Conservation (phyloP, 2,329 filamentous ascomycete species). For the Apiospora koreana region DNA sequence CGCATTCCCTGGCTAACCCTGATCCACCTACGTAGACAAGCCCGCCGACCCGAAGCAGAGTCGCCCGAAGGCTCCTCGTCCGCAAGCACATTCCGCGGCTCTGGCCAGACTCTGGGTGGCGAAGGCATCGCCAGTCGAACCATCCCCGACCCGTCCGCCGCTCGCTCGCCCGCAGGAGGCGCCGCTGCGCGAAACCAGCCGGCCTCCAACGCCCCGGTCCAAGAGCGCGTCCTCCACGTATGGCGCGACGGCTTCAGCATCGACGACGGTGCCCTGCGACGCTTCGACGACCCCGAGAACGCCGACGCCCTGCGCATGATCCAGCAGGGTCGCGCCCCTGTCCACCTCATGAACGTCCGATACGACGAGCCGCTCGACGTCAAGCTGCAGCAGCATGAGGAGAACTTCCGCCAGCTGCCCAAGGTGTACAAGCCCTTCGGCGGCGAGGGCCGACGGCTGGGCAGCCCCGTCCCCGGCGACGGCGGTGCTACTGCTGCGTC, state of each 20-base stretch:
- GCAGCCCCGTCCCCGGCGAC: conserved; percentile 72
- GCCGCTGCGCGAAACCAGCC: conserved; percentile 27
- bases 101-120: conserved; percentile 75
- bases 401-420: conserved; percentile 72
- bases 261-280: conserved; percentile 75
- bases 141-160: conserved; percentile 61
- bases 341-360: conserved; percentile 76
- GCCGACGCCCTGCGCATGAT: conserved; percentile 74
- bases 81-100: conserved; percentile 61
- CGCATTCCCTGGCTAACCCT: background rate
- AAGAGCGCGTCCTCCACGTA: conserved; percentile 72
- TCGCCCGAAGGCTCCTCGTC: conserved; percentile 50
- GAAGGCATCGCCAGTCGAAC: conserved; percentile 71
- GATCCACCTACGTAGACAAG: background rate
- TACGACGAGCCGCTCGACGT: conserved; percentile 77
- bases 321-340: conserved; percentile 71
- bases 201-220: conserved; percentile 44
- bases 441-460: conserved; percentile 72
- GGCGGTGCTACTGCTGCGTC: conserved; percentile 34
- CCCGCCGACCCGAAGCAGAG: conserved; percentile 21
- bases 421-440: conserved; percentile 76
- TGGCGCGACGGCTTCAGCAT: conserved; percentile 87
- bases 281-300: conserved; percentile 79
- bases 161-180: conserved; percentile 25
- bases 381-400: conserved; percentile 73